Base-by-base conservation (phyloP, 768 basidiomycete species). In the Cubamyces lactineus region DNA sequence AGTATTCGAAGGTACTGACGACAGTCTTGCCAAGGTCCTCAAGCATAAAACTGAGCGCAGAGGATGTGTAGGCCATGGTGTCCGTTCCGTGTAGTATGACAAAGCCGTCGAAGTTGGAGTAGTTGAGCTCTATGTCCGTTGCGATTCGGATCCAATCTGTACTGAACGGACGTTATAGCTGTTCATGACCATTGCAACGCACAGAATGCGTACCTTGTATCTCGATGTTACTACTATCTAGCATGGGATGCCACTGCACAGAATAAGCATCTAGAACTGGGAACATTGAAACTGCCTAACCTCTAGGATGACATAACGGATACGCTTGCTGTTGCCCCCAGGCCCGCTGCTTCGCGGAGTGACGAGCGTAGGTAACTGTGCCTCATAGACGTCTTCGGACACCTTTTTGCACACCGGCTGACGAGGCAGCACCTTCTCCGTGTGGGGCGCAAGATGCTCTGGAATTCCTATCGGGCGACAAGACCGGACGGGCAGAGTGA, bases 1-100 rank as follows among this genome's bases (percentile, higher is more conserved):
- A 38, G 34, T 34, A 11, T 34, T 11, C 11, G 34, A 34, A 34
- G 34, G 56, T 16, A 66, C 79, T 40, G 79, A 92, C 91, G 68
- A 95, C 89, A 1, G 92, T 94, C 77, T 94, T 95, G 50, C 94
- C 93, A 3, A 98, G 82, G 66, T 97, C 94, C 75, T 97, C 94
- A 7, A 98, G 81, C 57, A 98, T 75, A 73, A 97, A 98, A 70
- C 90, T 91, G 40, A 96, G 80, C 3, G 94, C 93, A 51, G 92
- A 94, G 8, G 94, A 86, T 8, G 89, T 89, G 74, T 94, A 96
- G 17, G 87, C 86, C 91, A 95, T 94, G 1, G 92, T 94, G 70
- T 96, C 95, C 11, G 92, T 94, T 38, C 94, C 94, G 70, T 96
- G 94, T 19, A 96, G 76, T 30, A 97, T 78, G 19, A 98, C 86